Conservation (phyloP, 2,329 filamentous ascomycete species). For the Dactylella cylindrospora region DNA sequence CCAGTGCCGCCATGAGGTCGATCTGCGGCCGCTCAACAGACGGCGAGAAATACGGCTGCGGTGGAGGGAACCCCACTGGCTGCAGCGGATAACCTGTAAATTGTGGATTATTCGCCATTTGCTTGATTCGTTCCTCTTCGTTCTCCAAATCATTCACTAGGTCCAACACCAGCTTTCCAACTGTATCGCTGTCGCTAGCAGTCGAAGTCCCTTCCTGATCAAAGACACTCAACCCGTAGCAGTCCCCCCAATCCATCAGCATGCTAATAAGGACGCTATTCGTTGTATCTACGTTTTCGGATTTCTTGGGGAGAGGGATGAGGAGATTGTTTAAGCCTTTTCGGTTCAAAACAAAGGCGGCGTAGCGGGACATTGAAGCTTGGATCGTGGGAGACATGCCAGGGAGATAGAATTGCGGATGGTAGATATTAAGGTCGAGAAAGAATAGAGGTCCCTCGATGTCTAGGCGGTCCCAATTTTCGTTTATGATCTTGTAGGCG, state of each 20-base stretch:
- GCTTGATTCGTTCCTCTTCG: constrained; percentile 8
- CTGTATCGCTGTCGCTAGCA: constrained; percentile 22
- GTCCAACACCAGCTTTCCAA: constrained; percentile 22
- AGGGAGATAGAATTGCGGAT: constrained; percentile 12
- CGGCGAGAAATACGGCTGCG: constrained; percentile 21
- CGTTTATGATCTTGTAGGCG: constrained; percentile 27
- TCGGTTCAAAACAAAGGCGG: constrained; percentile 33
- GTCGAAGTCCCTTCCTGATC: constrained; percentile 37
- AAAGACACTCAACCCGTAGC: constrained; percentile 36
- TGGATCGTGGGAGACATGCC: constrained; percentile 7
- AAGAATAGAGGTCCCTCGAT: constrained; percentile 36
- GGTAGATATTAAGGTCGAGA: constrained; percentile 25
- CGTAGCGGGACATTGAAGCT: constrained; percentile 16
- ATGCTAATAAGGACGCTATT: constrained; percentile 37
- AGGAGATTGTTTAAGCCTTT: constrained; percentile 37
- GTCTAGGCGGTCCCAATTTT: constrained; percentile 36
- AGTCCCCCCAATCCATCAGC: constrained; percentile 38
- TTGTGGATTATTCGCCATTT: constrained; percentile 5
- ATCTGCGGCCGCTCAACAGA: constrained; percentile 11
- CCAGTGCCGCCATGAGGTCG: constrained; percentile 41
- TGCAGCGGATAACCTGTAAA: constrained; percentile 8
- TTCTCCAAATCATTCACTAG: constrained; percentile 30
- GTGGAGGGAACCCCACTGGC: too few relatives aligned
- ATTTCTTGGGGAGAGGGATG: constrained; percentile 32
- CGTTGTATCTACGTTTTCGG: constrained; percentile 37